phyloP scores from a whole-genome alignment of 1,284 basidiomycete genomes.

The Moesziomyces sp. region DNA sequence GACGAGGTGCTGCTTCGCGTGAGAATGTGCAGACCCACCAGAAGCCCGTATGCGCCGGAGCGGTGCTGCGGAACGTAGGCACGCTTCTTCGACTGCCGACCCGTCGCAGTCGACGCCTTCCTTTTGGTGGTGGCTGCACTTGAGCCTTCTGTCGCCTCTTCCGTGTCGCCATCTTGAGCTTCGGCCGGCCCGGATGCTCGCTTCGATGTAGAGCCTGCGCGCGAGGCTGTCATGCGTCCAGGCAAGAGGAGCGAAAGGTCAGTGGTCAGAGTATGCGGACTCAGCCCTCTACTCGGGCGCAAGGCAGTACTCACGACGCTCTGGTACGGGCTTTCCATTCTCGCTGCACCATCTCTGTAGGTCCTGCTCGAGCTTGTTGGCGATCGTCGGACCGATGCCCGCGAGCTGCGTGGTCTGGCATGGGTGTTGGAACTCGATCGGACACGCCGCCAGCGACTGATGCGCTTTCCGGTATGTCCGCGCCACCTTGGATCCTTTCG shows the following conservation, averaged over 20 bases:
- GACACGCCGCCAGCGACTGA: constrained; percentile 46
- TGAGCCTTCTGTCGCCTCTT: neutral
- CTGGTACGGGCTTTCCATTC: constrained; percentile 44
- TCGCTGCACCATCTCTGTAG: constrained; percentile 55
- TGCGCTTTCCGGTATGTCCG: constrained; percentile 56
- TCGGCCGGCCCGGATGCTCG: neutral
- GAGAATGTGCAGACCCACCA: constrained; percentile 56
- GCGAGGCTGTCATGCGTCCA: constrained; percentile 1
- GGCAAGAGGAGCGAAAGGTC: too few species aligned
- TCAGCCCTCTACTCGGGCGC: neutral
- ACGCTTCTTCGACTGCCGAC: constrained; percentile 39
- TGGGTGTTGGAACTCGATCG: constrained; percentile 55
- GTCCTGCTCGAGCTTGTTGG: constrained; percentile 50
- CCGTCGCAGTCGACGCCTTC: constrained; percentile 19
- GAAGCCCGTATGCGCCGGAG: constrained; percentile 63
- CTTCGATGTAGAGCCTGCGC: constrained; percentile 14
- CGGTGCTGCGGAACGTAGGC: constrained; percentile 62
- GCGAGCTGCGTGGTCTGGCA: constrained; percentile 54
- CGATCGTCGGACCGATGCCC: constrained; percentile 60
- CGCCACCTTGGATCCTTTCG: constrained; percentile 51
- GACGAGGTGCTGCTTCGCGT: constrained; percentile 18
- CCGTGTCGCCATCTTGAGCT: neutral
- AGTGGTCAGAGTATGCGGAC: neutral
- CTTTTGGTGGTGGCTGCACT: constrained; percentile 8
- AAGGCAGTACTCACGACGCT: constrained; percentile 19